Conservation (phyloP, 768 basidiomycete species). For the Dentipellis fragilis region DNA sequence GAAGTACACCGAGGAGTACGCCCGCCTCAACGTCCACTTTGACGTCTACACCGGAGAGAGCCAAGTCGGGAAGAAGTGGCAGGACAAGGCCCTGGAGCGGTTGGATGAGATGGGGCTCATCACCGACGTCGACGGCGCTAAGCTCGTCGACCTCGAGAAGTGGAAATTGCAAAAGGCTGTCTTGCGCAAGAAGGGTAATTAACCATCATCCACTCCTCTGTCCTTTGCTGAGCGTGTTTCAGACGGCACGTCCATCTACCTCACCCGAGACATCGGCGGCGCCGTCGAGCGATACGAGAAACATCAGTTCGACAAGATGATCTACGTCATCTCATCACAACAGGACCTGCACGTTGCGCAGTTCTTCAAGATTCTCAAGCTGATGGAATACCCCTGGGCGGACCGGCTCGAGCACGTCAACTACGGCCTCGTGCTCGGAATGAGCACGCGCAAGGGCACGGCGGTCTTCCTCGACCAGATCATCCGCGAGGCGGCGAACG, state of each 20-base stretch:
- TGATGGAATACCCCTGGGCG: conserved; percentile 89
- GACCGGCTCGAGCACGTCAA: conserved; percentile 77
- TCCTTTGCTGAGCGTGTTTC: not conserved
- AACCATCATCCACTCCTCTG: not conserved
- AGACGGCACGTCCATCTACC: conserved; percentile 93
- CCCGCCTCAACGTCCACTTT: conserved; percentile 80
- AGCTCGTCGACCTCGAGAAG: conserved; percentile 79
- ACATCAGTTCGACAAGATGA: conserved; percentile 87
- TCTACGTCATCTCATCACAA: conserved; percentile 84
- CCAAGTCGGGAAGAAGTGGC: conserved; percentile 61
- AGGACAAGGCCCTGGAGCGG: conserved; percentile 58
- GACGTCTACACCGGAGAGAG: conserved; percentile 92
- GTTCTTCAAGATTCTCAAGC: conserved; percentile 86
- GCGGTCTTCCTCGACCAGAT: conserved; percentile 94
- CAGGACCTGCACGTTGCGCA: conserved; percentile 85
- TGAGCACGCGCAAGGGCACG: conserved; percentile 90
- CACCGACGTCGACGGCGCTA: conserved; percentile 69
- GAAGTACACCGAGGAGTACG: conserved; percentile 85
- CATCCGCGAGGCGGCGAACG: conserved; percentile 73
- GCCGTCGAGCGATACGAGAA: conserved; percentile 88
- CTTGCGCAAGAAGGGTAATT: conserved; percentile 71
- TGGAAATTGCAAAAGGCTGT: conserved; percentile 91
- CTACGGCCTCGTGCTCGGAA: conserved; percentile 86
- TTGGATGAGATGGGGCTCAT: conserved; percentile 68
- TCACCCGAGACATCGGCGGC: conserved; percentile 91